A percentile compares a stretch with the other conserved stretches of the same genome.
These are phyloP conservation scores for Onygena corvina DNA, from an alignment of 2,329 filamentous ascomycete species.

Conservation along the genomic window DNA sequence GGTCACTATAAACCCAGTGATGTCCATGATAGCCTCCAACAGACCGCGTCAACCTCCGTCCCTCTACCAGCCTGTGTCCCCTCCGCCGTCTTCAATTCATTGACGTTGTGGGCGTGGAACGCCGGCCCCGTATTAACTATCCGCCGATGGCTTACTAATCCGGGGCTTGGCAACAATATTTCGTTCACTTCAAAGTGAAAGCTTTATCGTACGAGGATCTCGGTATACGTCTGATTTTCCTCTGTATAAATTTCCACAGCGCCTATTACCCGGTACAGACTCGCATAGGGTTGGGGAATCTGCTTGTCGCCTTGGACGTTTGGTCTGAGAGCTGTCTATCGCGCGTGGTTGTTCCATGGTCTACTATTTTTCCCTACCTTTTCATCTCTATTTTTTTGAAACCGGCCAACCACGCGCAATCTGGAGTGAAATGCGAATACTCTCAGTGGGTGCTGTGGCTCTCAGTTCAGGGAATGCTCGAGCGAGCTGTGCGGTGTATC, in stretches of 20 bases:
- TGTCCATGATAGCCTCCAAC: constrained; percentile 53
- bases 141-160: not conserved
- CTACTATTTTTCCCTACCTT: not conserved
- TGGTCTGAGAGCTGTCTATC: not conserved
- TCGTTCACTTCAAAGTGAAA: not conserved
- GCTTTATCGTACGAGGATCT: not conserved
- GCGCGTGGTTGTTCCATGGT: not conserved
- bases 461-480: constrained; percentile 35
- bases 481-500: constrained; percentile 40
- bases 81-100: not conserved
- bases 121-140: not conserved
- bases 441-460: not conserved
- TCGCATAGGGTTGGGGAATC: no score
- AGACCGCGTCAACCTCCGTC: not conserved
- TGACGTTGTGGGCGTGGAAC: not conserved
- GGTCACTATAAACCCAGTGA: constrained; percentile 71
- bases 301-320: not conserved
- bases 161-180: not conserved
- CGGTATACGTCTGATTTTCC: not conserved
- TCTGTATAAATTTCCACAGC: no score
- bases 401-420: not conserved
- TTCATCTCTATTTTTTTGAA: not conserved
- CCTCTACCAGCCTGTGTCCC: not conserved
- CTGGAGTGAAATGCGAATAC: constrained; percentile 10
- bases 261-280: no score